Evolutionary conservation across 148 eudicot genomes (phyloP).

Genomic region (Vaccinium macrocarpon): DNA sequence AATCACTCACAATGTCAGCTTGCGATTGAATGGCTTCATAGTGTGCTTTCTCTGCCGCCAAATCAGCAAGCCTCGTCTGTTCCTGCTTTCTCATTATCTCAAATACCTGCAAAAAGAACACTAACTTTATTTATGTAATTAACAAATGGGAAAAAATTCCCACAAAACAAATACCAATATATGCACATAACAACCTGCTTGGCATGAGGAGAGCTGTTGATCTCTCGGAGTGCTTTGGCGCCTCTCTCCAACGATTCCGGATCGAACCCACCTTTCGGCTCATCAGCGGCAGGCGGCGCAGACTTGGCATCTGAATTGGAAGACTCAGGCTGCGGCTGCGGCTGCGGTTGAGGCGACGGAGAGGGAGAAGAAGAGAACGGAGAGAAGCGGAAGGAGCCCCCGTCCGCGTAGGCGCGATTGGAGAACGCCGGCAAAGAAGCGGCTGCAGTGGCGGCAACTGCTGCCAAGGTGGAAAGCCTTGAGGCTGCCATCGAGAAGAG

Average conservation of each 20-base stretch:
- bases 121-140: background rate
- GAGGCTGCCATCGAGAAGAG: constrained; percentile 44
- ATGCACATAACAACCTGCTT: constrained; percentile 46
- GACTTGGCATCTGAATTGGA: constrained; percentile 23
- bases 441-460: constrained; percentile 31
- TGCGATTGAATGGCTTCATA: constrained; percentile 55
- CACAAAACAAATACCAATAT: background rate
- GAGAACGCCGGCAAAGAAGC: constrained; percentile 37
- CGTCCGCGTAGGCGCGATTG: constrained; percentile 49
- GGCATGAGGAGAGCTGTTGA: constrained; percentile 57
- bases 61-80: constrained; percentile 60
- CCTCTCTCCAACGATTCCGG: constrained; percentile 75
- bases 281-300: constrained; percentile 37
- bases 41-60: constrained; percentile 69
- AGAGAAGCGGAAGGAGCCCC: constrained; percentile 41
- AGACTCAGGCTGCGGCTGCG: constrained; percentile 20
- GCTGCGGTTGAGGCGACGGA: constrained; percentile 17
- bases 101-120: constrained; percentile 47
- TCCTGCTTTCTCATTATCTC: constrained; percentile 87
- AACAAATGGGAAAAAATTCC: background rate
- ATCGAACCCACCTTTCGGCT: constrained; percentile 60
- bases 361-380: constrained; percentile 44
- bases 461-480: constrained; percentile 40
- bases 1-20: constrained; percentile 53
- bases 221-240: constrained; percentile 70